Evolutionary conservation across 305 asterid species (phyloP).

Genomic region (Coffea humblotiana): DNA sequence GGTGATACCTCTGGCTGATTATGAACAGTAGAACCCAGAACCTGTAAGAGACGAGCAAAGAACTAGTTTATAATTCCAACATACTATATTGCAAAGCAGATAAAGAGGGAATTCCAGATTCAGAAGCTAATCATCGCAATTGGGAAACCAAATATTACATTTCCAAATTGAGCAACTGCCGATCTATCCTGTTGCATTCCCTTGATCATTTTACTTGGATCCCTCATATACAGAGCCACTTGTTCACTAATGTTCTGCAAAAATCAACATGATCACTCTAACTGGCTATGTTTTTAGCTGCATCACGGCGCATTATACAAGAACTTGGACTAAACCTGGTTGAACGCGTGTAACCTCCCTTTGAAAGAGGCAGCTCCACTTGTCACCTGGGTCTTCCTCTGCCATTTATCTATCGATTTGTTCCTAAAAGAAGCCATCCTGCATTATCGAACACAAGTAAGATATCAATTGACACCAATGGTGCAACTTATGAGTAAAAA

Average conservation of each 20-base stretch:
- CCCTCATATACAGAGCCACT: conserved; percentile 92
- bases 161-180: conserved; percentile 79
- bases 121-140: neutral
- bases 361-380: conserved; percentile 93
- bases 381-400: conserved; percentile 86
- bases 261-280: conserved; percentile 24
- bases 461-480: neutral
- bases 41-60: conserved; percentile 41
- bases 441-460: conserved; percentile 24
- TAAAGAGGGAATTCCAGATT: neutral
- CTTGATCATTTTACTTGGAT: conserved; percentile 90
- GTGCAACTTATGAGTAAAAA: no score
- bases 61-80: neutral
- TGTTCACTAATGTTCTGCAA: conserved; percentile 86
- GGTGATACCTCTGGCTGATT: conserved; percentile 49
- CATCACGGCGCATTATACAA: conserved; percentile 9
- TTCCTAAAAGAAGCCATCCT: conserved; percentile 82
- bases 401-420: conserved; percentile 94
- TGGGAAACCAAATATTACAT: conserved; percentile 45
- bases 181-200: conserved; percentile 89
- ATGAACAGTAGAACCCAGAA: conserved; percentile 40
- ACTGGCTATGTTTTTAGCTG: conserved; percentile 15
- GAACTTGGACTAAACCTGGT: conserved; percentile 63
- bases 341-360: conserved; percentile 90
- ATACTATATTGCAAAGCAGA: neutral